Base-by-base conservation (phyloP, 495 filamentous ascomycete genomes). In the Amphirosellinia nigrospora region DNA sequence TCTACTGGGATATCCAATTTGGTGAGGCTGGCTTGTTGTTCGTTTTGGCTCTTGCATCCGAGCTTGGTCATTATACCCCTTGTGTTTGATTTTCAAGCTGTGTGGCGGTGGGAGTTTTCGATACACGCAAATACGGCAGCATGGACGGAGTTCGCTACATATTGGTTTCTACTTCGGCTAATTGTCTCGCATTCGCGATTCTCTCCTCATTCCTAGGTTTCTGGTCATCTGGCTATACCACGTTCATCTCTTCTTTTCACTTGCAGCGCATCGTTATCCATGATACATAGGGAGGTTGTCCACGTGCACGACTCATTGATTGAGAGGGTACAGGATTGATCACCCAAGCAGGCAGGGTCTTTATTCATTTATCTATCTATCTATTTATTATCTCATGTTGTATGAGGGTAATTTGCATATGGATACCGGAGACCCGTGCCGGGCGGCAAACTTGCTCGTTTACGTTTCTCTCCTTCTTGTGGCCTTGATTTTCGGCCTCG, bases 61-160 rank as follows among this genome's bases (percentile, higher is more conserved):
- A 52, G 46, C 30, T 65, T 53, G 63, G 63, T 32, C 46, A 65
- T 69, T 68, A 69, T 69, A 70, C 68, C 68, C 60, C 41, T 46
- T 64, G 26, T 64, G 48, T 70, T 55, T 64, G 38, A 13, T 70
- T 56, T 56, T 56, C 50, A 64, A 45, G 60, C 68, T 70, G 48
- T 64, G 46, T 16, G 60, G 68, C 19, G n/a, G 26, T 46, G 28
- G 67, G 50, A 19, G 58, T 56, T 70, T 58, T 61, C 28, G 39
- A 70, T 70, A 70, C 36, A 70, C 60, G 60, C 68, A 58, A 62
- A 56, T 48, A 70, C 36, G 68, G 68, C 60, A 70, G 68, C 68
- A 70, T 70, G 68, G 68, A 64, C 56, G 68, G 68, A 70, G 68
- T 70, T 70, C 52, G 23, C 55, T 53, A 63, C 55, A 69, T 19